Evolutionary conservation across 306 rosid genomes (phyloP), one percentile per base, ranked within the genome.

Genomic region (Castanea mollissima): DNA sequence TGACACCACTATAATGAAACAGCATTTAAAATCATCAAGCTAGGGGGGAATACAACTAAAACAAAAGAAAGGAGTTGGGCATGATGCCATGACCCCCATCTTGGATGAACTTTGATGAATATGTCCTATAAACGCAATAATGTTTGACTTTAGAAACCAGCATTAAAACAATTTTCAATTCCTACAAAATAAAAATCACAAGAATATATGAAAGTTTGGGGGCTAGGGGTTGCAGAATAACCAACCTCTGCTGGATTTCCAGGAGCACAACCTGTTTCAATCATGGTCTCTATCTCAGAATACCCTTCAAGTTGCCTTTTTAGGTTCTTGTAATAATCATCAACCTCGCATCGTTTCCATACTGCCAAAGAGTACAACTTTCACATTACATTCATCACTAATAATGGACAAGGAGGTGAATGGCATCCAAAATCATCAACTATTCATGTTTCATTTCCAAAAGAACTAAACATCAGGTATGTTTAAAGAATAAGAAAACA

Each of bases 271-370:
- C 94, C 94, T 15, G 73, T 79, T 80, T 84, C 97, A 68, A 74
- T 16, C 88, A 93, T 82, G 60, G 86, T 76, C 69, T 93, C 98
- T 93, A 93, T n/a, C n/a, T n/a, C n/a, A n/a, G n/a, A n/a, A n/a
- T n/a, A n/a, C n/a, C n/a, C n/a, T n/a, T n/a, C n/a, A n/a, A n/a
- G n/a, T n/a, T n/a, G n/a, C n/a, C n/a, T n/a, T n/a, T n/a, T n/a
- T n/a, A n/a, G n/a, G n/a, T n/a, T n/a, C n/a, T n/a, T n/a, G n/a
- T n/a, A n/a, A n/a, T n/a, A n/a, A n/a, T n/a, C n/a, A n/a, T n/a
- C n/a, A n/a, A n/a, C 87, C 78, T 82, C 85, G 82, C 79, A 54
- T 62, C 78, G 83, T 74, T 83, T 91, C 81, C 79, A 90, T 93
- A 5, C 15, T 29, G 76, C 68, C 23, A 80, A 83, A 81, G 18